A percentile compares a stretch with the other conserved stretches of the same genome.
phyloP scores from a whole-genome alignment of 2,329 filamentous ascomycete genomes.

The Ascochyta viciae-villosae region DNA sequence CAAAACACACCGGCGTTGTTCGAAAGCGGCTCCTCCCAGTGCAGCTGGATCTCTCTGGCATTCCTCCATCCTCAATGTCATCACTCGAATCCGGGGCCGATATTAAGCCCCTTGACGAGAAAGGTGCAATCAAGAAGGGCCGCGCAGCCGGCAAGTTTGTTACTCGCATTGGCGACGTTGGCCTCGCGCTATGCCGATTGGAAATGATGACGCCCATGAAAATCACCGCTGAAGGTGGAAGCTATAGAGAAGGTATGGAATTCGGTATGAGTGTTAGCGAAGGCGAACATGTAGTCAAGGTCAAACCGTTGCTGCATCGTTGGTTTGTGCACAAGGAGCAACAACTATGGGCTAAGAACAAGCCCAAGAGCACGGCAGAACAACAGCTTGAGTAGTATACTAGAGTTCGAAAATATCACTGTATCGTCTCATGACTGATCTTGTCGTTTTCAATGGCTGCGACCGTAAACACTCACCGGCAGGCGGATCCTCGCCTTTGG shows the following conservation, averaged over 20 bases:
- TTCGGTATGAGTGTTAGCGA: slow-evolving; percentile 50
- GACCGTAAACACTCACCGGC: neutral
- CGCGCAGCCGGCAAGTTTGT: slow-evolving; percentile 84
- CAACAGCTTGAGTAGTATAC: neutral
- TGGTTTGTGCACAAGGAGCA: slow-evolving; percentile 65
- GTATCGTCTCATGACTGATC: too few relatives aligned
- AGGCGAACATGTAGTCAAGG: slow-evolving; percentile 37
- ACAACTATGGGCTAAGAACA: slow-evolving; percentile 40
- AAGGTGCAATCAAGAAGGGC: slow-evolving; percentile 54
- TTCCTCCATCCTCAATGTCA: neutral
- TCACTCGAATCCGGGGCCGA: slow-evolving; percentile 54
- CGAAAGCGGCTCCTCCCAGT: slow-evolving; percentile 88
- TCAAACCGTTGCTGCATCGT: slow-evolving; percentile 75
- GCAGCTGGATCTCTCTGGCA: slow-evolving; percentile 64
- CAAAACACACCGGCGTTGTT: slow-evolving; percentile 91
- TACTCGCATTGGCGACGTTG: slow-evolving; percentile 80
- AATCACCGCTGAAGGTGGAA: slow-evolving; percentile 71
- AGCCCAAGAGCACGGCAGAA: slow-evolving; percentile 13
- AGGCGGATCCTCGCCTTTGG: neutral
- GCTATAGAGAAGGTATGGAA: slow-evolving; percentile 64
- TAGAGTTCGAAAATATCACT: neutral
- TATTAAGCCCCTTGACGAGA: slow-evolving; percentile 59
- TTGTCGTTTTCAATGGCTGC: neutral
- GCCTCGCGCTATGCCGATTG: slow-evolving; percentile 83
- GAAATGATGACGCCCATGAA: slow-evolving; percentile 87